Evolutionary conservation across 345 rosid genomes (phyloP).

Genomic region (Pseudoturritis turrita): DNA sequence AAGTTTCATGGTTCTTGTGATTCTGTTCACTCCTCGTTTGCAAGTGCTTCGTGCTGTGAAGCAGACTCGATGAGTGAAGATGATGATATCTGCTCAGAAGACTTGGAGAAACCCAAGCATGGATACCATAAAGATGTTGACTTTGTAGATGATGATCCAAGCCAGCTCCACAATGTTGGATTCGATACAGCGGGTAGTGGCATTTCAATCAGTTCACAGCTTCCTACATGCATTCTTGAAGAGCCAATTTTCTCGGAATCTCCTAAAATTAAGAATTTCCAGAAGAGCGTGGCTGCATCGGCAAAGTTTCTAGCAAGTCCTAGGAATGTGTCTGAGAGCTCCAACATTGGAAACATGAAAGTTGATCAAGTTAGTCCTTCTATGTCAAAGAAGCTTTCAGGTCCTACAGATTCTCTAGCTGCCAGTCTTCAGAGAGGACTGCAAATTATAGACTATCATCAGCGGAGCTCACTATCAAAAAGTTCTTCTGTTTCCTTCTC

Average conservation of each 20-base stretch:
- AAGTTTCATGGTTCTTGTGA: slow-evolving; percentile 48
- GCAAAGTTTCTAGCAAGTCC: slow-evolving; percentile 45
- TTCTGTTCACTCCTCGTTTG: slow-evolving; percentile 47
- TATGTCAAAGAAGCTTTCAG: slow-evolving; percentile 52
- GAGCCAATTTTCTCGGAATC: slow-evolving; percentile 70
- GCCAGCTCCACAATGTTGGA: slow-evolving; percentile 20
- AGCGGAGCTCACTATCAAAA: slow-evolving; percentile 49
- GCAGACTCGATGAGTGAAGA: slow-evolving; percentile 53
- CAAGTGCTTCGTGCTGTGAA: slow-evolving; percentile 49
- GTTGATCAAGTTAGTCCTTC: slow-evolving; percentile 55
- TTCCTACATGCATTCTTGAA: slow-evolving; percentile 47
- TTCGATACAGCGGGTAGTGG: background rate
- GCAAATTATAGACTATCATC: slow-evolving; percentile 68
- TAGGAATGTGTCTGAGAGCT: slow-evolving; percentile 39
- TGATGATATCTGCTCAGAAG: slow-evolving; percentile 49
- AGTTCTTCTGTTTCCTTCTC: slow-evolving; percentile 75
- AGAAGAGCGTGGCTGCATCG: slow-evolving; percentile 51
- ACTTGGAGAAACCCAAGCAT: slow-evolving; percentile 34
- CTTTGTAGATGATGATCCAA: slow-evolving; percentile 24
- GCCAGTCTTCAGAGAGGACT: slow-evolving; percentile 88
- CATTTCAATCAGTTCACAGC: slow-evolving; percentile 34
- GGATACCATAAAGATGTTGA: slow-evolving; percentile 22
- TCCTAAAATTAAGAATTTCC: slow-evolving; percentile 60
- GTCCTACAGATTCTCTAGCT: slow-evolving; percentile 74
- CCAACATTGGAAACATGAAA: slow-evolving; percentile 21